Evolutionary conservation across 108 stramenopile genomes (phyloP), one percentile per base, ranked within the genome.

Genomic region (Cyclotella choctawhatcheeana): DNA sequence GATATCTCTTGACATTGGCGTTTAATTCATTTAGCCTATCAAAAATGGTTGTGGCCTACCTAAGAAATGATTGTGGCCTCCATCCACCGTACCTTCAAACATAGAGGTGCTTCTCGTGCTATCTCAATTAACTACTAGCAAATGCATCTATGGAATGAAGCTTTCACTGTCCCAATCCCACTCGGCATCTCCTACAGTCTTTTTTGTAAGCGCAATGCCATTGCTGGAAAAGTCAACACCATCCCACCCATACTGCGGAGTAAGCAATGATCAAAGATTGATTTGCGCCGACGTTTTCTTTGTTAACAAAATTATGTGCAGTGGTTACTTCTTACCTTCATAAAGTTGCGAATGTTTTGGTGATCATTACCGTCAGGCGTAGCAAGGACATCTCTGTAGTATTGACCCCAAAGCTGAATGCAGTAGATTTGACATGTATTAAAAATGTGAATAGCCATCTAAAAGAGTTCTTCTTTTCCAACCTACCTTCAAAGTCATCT

Each of bases 311-410:
- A 32, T 51, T 2, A 35, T 16, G n/a, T n/a, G n/a, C n/a, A 52
- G 55, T 24, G 3, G 14, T 30, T n/a, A 20, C 4, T 16, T 61
- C 50, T 37, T 29, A 73, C 60, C 71, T 89, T 86, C 87, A 96
- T 92, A 64, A 96, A 93, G 58, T 91, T 92, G 30, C 94, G 84
- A 75, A 93, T 96, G 55, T 95, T 95, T 58, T 81, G 86, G 70
- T 95, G 94, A 37, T 82, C 82, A 22, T 64, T 76, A 5, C 90
- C 91, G 56, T 90, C 85, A 21, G 91, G 91, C 44, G 85, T 85
- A 13, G 87, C 86, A 43, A 86, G 53, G 31, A 95, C 94, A 37
- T 95, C 94, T 72, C 89, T 76, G 79, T 95, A 95, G 44, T 93
- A 89, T 67, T 92, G 88, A 62, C 91, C 94, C 91, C 90, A 95